Conservation (phyloP, 352 stramenopile genomes). For the Globisporangium abappressorium region DNA sequence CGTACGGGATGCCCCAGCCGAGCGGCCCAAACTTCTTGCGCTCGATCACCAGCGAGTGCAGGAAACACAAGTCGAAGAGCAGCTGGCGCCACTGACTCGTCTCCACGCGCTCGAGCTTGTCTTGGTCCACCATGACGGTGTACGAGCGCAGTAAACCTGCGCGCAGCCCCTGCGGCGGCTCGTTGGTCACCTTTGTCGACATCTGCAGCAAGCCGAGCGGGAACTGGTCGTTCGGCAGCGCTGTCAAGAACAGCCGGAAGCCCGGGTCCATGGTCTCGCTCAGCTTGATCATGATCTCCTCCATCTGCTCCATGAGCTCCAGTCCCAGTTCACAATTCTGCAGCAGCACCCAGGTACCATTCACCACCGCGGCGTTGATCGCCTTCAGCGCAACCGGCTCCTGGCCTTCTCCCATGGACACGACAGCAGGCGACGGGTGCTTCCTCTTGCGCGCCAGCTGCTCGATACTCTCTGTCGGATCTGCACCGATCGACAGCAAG, state of each 20-base stretch:
- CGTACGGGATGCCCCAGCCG: constrained; percentile 98
- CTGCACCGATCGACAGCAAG: constrained; percentile 95
- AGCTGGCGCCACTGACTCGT: constrained; percentile 96
- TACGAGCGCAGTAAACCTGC: constrained; percentile 95
- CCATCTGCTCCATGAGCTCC: constrained; percentile 98
- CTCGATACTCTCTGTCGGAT: constrained; percentile 98
- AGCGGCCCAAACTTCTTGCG: constrained; percentile 98
- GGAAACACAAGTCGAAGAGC: constrained; percentile 97
- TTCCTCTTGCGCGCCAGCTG: constrained; percentile 96
- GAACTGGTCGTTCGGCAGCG: constrained; percentile 95
- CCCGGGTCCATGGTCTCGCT: constrained; percentile 94
- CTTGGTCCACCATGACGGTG: constrained; percentile 99
- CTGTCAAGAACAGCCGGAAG: constrained; percentile 98
- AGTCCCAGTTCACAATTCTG: constrained; percentile 98
- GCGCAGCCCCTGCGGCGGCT: constrained; percentile 94
- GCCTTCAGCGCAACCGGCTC: constrained; percentile 96
- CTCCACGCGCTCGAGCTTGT: constrained; percentile 96
- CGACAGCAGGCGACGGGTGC: constrained; percentile 92
- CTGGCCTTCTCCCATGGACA: constrained; percentile 98
- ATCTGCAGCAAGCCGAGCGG: constrained; percentile 97
- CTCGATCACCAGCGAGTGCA: constrained; percentile 98
- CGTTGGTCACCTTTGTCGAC: constrained; percentile 99
- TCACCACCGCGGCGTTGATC: constrained; percentile 95
- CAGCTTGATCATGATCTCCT: constrained; percentile 96
- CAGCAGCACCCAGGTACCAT: constrained; percentile 97